Evolutionary conservation across 345 rosid species (phyloP).

Genomic region (Hypericum perforatum): DNA sequence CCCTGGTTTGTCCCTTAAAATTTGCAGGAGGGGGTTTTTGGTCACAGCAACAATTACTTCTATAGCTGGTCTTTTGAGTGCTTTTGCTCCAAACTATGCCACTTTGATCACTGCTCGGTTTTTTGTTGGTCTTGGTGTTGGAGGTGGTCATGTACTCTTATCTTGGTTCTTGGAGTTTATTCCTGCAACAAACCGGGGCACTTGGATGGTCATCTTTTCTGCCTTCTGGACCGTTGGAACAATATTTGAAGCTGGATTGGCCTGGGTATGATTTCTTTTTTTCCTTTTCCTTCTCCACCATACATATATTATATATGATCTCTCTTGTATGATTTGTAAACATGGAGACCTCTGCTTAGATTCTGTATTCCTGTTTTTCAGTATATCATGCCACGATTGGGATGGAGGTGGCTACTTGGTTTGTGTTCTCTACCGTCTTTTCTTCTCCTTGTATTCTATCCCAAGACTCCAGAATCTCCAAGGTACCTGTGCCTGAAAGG

Average conservation of each 20-base stretch:
- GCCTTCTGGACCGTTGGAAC: slow-evolving; percentile 86
- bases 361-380: not conserved
- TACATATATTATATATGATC: too few species aligned
- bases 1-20: not conserved
- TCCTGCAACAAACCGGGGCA: slow-evolving; percentile 81
- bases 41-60: slow-evolving; percentile 68
- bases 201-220: slow-evolving; percentile 87
- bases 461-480: not conserved
- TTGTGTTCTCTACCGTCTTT: slow-evolving; percentile 1
- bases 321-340: too few species aligned
- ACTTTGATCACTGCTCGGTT: slow-evolving; percentile 48
- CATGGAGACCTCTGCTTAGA: too few species aligned
- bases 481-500: slow-evolving; percentile 8
- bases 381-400: not conserved
- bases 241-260: slow-evolving; percentile 66
- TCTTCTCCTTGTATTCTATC: slow-evolving; percentile 3
- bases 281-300: slow-evolving; percentile 1
- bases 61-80: slow-evolving; percentile 70
- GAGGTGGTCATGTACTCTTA: slow-evolving; percentile 86
- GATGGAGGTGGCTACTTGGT: slow-evolving; percentile 6
- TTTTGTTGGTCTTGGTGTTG: slow-evolving; percentile 84
- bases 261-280: slow-evolving; percentile 52
- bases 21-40: slow-evolving; percentile 75
- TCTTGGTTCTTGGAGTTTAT: slow-evolving; percentile 91
- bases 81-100: slow-evolving; percentile 60